These are phyloP conservation scores for Zygoascus tannicola DNA, from an alignment of 805 yeast species.

Conservation along the genomic window DNA sequence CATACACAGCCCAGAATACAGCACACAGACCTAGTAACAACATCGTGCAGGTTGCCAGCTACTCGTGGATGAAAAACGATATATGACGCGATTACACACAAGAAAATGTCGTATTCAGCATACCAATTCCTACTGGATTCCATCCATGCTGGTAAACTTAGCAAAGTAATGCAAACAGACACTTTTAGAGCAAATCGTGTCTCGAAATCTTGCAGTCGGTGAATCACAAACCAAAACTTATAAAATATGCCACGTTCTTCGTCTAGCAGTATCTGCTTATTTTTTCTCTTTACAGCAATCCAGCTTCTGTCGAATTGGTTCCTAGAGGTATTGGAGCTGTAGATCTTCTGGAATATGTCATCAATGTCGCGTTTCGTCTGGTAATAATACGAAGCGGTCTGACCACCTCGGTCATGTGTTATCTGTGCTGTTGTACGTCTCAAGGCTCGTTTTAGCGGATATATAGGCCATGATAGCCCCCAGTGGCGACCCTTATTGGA, in stretches of 20 bases:
- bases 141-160: constrained; percentile 39
- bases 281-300: background rate
- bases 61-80: constrained; percentile 34
- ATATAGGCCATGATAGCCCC: constrained; percentile 31
- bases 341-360: constrained; percentile 37
- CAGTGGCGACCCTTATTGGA: constrained; percentile 21
- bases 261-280: background rate
- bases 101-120: constrained; percentile 34
- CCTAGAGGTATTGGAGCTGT: constrained; percentile 36
- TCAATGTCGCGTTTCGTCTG: constrained; percentile 38
- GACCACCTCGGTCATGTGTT: constrained; percentile 40
- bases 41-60: constrained; percentile 22
- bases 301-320: constrained; percentile 7
- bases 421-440: constrained; percentile 36
- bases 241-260: constrained; percentile 15
- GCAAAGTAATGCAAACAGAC: constrained; percentile 30
- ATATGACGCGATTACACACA: constrained; percentile 34
- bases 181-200: constrained; percentile 38
- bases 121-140: constrained; percentile 35
- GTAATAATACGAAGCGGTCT: constrained; percentile 34
- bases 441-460: constrained; percentile 35
- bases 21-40: constrained; percentile 27
- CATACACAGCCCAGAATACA: constrained; percentile 37
- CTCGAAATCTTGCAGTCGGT: constrained; percentile 30
- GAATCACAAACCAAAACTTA: constrained; percentile 32